Evolutionary conservation across 2,329 filamentous ascomycete species (phyloP), one percentile per base, ranked within the genome.

Genomic region (Beauveria pseudobassiana): DNA sequence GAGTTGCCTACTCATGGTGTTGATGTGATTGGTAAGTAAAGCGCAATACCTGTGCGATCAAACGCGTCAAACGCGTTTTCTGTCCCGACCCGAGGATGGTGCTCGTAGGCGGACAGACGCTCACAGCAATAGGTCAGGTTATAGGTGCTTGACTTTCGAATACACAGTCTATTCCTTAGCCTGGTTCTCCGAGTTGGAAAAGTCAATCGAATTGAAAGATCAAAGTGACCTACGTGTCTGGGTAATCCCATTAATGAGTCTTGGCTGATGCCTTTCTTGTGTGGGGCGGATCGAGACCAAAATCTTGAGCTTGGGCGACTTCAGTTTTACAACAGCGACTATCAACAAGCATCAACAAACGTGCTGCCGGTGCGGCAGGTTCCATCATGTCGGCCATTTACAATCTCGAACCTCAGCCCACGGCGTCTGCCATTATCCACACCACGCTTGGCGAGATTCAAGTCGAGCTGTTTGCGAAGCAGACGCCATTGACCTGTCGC

Each of bases 391-490:
- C 91, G 62, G 82, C 90, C 50, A 87, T 93, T 62, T 98, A 98
- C 77, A 96, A 96, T 69, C 90, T 96, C 70, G 93, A 97, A 76
- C 93, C 95, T 58, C 91, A 93, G 71, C 91, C 95, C 51, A 97
- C 93, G 62, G 95, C 90, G 24, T 96, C 95, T 66, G 91, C 90
- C 62, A 87, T 97, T 67, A 82, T 99, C 48, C 88, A 96, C 75
- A 99, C 95, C 10, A 96, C 91, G 7, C 81, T 88, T 51, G 95
- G 95, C 74, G 93, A 96, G 70, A 83, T 99, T 62, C 87, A 90
- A 43, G 84, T 99, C 75, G 91, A 96, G 75, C 87, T 99, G 62
- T 99, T 96, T 80, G 93, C 93, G 20, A 95, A 95, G 72, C 95
- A 99, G 76, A 89, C 91, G 0, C 95, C 95, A 9, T 81, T 97